Base-by-base conservation (phyloP, 495 filamentous ascomycete genomes). In the Penicillium macrosclerotiorum region DNA sequence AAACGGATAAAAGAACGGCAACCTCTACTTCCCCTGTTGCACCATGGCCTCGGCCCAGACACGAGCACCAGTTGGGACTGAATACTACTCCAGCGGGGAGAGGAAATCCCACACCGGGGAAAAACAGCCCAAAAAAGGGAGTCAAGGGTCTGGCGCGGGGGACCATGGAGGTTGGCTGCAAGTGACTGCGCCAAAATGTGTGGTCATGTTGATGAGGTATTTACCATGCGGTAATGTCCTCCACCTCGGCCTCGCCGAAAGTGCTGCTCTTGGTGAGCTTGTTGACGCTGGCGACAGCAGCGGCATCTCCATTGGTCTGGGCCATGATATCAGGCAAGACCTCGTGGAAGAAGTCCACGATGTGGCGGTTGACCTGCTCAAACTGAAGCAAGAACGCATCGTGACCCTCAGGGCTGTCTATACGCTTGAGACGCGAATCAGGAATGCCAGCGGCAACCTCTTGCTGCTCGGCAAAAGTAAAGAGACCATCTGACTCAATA, bases 361-460 rank as follows among this genome's bases (percentile, higher is more conserved):
- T 86, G 62, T 95, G 85, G 18, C 67, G 69, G 64, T 98, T 98
- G 45, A 97, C 93, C 71, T 97, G 92, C 69, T 95, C 87, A 56
- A 98, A 98, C 63, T 97, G 90, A 40, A 98, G 71, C 51, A 98
- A 70, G 65, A 98, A 98, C 1, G 93, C 93, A 63, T 98, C 93
- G 54, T 98, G 93, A 7, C 93, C 93, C 62, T 98, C 93, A 2
- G 89, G 85, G 49, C 85, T 90, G 54, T 96, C 89, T 37, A 98
- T 98, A 24, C 80, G 87, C 61, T 89, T 79, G 19, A 98, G 67
- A 19, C 83, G 73, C 0, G 86, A 84, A 49, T 91, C 72, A 1
- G 85, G 84, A 49, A 98, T 95, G 26, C 83, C 83, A 9, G 81
- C 80, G 1, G 91, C 93, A 26, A 98, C 64, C 62, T 96, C 89